Evolutionary conservation across 768 basidiomycete species (phyloP), one percentile per base, ranked within the genome.

Genomic region (Tulasnella sp.): DNA sequence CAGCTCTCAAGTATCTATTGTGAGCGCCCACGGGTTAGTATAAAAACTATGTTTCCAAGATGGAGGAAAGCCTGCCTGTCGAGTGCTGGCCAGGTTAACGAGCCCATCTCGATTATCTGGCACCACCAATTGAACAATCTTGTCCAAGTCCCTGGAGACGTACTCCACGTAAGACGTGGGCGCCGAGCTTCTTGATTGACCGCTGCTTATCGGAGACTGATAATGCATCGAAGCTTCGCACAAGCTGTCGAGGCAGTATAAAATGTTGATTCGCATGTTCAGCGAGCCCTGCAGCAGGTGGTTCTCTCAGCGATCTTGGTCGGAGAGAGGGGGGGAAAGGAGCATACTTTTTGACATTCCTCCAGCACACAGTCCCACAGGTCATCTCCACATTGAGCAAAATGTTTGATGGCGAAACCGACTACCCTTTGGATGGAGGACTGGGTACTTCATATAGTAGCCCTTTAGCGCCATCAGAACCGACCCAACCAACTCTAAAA

Each of bases 281-380:
- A 97, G 89, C 0, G 92, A 90, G 71, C 92, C 94, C 93, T 93
- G 72, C 11, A 67, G 29, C 52, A 72, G 34, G 64, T 37, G 34
- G 67, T 9, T 3, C 75, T 54, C 70, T 71, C 31, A 74, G 75
- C 25, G 31, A 68, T 34, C 15, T 64, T 22, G 72, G 49, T 67
- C 71, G 52, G 11, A n/a, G 2, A 17, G 7, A 54, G 22, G 25
- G 36, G 11, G 69, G 69, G 68, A 25, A 29, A 77, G 54, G 19
- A 6, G 71, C 83, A 14, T 76, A 91, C 95, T 87, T 95, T 96
- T 82, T 92, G 90, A 79, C 91, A 94, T 84, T 96, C 93, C 81
- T 97, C 94, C 34, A 95, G 83, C 49, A 97, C 88, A 79, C 94
- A 96, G 79, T 96, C 94, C 96, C 95, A 97, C 14, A 97, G 83